Percentiles rank a stretch among this genome's conserved stretches.
Evolutionary conservation across 1,284 basidiomycete genomes (phyloP).

Genomic region (Cystobasidium sp.): DNA sequence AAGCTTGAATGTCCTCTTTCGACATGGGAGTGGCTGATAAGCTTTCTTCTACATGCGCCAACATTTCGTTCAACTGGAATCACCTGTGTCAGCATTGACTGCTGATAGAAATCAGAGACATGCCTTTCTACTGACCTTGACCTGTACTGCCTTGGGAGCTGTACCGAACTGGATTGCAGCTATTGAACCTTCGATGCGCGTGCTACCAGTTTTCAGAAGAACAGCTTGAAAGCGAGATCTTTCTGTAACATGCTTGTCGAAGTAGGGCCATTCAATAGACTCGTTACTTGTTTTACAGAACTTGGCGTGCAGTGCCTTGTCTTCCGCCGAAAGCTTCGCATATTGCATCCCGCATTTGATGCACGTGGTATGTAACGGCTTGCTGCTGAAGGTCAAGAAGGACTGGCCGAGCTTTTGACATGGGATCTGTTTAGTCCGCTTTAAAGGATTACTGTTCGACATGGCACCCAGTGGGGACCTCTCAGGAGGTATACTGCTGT

Average conservation of each 20-base stretch:
- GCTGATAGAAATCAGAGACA: background rate
- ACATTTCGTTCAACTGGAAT: slow-evolving; percentile 56
- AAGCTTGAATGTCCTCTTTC: slow-evolving; percentile 53
- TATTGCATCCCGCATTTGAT: slow-evolving; percentile 59
- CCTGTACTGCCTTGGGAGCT: slow-evolving; percentile 50
- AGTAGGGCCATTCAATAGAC: slow-evolving; percentile 57
- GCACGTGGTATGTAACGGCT: slow-evolving; percentile 52
- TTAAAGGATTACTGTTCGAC: too few species aligned
- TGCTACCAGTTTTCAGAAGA: background rate
- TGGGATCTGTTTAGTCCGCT: background rate
- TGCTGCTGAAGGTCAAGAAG: slow-evolving; percentile 11
- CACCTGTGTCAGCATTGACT: background rate
- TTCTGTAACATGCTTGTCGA: slow-evolving; percentile 43
- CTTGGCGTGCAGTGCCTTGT: slow-evolving; percentile 56
- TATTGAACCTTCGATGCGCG: background rate
- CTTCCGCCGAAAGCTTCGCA: slow-evolving; percentile 57
- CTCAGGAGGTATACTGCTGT: background rate
- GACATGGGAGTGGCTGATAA: slow-evolving; percentile 58
- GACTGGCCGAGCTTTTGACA: slow-evolving; percentile 14
- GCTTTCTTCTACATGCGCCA: slow-evolving; percentile 58
- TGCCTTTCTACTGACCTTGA: slow-evolving; percentile 37
- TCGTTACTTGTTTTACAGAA: slow-evolving; percentile 58
- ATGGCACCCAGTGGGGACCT: background rate
- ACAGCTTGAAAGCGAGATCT: slow-evolving; percentile 51
- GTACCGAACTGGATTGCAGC: slow-evolving; percentile 54